Conservation (phyloP, 2,329 filamentous ascomycete genomes). For the Falciphora oryzae region DNA sequence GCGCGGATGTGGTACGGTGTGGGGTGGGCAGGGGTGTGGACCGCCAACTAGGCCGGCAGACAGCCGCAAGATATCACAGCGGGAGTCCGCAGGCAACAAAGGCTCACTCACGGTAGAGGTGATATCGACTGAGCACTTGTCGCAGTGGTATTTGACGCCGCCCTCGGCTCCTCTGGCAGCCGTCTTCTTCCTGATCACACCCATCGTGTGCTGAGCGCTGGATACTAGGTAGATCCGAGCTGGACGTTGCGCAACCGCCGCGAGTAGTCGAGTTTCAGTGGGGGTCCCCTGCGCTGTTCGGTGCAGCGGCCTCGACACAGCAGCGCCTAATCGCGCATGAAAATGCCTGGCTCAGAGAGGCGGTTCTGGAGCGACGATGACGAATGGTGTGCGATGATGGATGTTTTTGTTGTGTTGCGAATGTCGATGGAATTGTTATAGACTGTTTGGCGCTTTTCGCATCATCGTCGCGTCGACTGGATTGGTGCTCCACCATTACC, state of each 20-base stretch:
- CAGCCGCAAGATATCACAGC: slow-evolving; percentile 10
- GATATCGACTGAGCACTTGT: slow-evolving; percentile 93
- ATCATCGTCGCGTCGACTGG: slow-evolving; percentile 6
- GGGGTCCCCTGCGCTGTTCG: slow-evolving; percentile 13
- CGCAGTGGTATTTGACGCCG: slow-evolving; percentile 93
- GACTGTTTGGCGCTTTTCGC: not conserved
- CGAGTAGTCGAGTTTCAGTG: not conserved
- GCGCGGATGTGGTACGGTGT: not conserved
- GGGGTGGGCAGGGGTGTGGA: not conserved
- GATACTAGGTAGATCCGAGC: slow-evolving; percentile 11
- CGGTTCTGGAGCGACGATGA: slow-evolving; percentile 12
- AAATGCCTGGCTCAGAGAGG: slow-evolving; percentile 10
- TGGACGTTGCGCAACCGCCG: slow-evolving; percentile 7
- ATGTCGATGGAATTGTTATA: slow-evolving; percentile 16
- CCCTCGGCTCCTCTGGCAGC: slow-evolving; percentile 79
- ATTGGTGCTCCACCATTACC: not conserved
- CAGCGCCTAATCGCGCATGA: slow-evolving; percentile 12
- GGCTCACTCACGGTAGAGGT: slow-evolving; percentile 75
- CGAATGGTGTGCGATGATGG: slow-evolving; percentile 17
- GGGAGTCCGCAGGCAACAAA: slow-evolving; percentile 10
- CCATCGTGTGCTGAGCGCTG: slow-evolving; percentile 50
- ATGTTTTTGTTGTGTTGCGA: slow-evolving; percentile 6
- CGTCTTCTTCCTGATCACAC: slow-evolving; percentile 94
- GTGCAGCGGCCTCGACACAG: slow-evolving; percentile 16
- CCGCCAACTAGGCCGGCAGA: not conserved